Conservation (phyloP, 306 rosid genomes). For the Casuarina glauca region DNA sequence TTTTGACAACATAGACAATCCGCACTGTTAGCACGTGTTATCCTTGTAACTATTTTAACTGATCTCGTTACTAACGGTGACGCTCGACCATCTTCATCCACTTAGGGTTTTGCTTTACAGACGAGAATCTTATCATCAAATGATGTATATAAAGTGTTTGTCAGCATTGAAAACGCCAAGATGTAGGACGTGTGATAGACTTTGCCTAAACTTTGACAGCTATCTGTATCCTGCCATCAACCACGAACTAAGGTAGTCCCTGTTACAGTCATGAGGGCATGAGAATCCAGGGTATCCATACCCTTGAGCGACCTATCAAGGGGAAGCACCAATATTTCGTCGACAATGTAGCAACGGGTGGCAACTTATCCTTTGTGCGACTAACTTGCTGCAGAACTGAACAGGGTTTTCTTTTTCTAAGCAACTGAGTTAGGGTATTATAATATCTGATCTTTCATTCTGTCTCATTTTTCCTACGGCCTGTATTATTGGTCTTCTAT, state of each 20-base stretch:
- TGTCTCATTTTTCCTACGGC: neutral
- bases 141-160: constrained; percentile 22
- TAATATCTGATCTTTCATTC: neutral
- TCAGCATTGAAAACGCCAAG: constrained; percentile 18
- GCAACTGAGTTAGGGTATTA: neutral
- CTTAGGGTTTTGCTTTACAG: constrained; percentile 20
- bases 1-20: too few relatives aligned
- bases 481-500: neutral
- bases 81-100: constrained; percentile 13
- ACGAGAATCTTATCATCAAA: constrained; percentile 21
- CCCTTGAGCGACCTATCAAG: neutral
- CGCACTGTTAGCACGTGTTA: too few relatives aligned
- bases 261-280: constrained; percentile 5
- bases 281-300: neutral
- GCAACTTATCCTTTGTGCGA: neutral
- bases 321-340: neutral
- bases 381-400: neutral
- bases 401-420: too few relatives aligned
- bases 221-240: constrained; percentile 17
- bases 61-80: constrained; percentile 1
- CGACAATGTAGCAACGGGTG: constrained; percentile 5
- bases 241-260: neutral
- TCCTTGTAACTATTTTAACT: neutral
- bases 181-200: neutral
- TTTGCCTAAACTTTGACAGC: constrained; percentile 22